These are phyloP conservation scores for Polyporus arcularius DNA, from an alignment of 768 basidiomycete species.

Conservation along the genomic window DNA sequence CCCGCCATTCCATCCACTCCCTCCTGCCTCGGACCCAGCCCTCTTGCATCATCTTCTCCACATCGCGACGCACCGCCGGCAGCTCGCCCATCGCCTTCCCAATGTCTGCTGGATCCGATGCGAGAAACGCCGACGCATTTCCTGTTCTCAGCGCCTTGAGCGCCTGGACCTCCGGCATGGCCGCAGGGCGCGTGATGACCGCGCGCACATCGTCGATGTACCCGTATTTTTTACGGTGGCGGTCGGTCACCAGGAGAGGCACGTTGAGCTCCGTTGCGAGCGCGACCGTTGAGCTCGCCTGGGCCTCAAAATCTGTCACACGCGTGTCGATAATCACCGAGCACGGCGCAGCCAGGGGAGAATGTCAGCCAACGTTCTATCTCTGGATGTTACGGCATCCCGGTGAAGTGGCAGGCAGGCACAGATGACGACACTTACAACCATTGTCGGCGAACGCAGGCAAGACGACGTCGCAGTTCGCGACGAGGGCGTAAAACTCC, in stretches of 20 bases:
- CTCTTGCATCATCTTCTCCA: conserved; percentile 31
- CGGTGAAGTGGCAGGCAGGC: not conserved
- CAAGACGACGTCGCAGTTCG: conserved; percentile 41
- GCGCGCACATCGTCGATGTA: conserved; percentile 40
- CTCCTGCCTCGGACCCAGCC: conserved; percentile 34
- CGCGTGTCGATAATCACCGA: not conserved
- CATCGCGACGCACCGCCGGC: conserved; percentile 21
- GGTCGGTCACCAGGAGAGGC: conserved; percentile 42
- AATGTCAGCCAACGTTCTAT: not conserved
- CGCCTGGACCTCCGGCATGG: conserved; percentile 41
- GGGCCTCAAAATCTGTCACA: conserved; percentile 33
- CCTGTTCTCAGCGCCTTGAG: conserved; percentile 39
- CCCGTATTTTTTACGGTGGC: conserved; percentile 38
- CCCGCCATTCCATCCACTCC: conserved; percentile 32
- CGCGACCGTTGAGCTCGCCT: conserved; percentile 44
- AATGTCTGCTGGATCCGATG: conserved; percentile 15
- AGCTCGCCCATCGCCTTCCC: conserved; percentile 19
- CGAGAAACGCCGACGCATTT: conserved; percentile 27
- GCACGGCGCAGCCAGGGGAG: not conserved
- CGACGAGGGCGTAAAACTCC: conserved; percentile 41
- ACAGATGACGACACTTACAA: conserved; percentile 23
- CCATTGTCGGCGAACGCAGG: conserved; percentile 40
- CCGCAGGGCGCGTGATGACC: conserved; percentile 41
- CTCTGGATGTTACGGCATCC: not conserved
- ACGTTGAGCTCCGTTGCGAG: conserved; percentile 44